phyloP scores from a whole-genome alignment of 371 early-diverging fungal species.

The Circinella minor region DNA sequence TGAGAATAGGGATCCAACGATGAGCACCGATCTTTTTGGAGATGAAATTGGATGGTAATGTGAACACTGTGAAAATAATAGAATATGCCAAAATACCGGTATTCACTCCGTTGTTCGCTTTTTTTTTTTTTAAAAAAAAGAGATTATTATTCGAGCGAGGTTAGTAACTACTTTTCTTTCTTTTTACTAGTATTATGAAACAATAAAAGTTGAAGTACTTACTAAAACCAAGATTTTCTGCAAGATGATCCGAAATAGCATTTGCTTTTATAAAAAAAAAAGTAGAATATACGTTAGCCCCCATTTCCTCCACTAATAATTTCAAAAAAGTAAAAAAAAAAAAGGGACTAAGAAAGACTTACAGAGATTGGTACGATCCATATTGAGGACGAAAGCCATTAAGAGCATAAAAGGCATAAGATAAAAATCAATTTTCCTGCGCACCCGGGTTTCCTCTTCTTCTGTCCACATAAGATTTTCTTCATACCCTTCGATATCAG shows the following conservation, averaged over 20 bases:
- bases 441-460: constrained; percentile 38
- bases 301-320: no score
- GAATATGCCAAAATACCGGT: constrained; percentile 39
- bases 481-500: constrained; percentile 18
- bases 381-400: constrained; percentile 47
- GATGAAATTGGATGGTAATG: constrained; percentile 53
- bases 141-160: no score
- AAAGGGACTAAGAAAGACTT: constrained; percentile 22
- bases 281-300: background rate
- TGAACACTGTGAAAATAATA: constrained; percentile 39
- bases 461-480: constrained; percentile 40
- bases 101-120: constrained; percentile 36
- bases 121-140: no score
- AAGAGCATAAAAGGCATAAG: constrained; percentile 43
- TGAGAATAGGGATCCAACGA: constrained; percentile 62
- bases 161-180: no score
- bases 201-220: no score
- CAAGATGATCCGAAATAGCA: constrained; percentile 49
- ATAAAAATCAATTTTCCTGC: constrained; percentile 32
- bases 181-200: no score
- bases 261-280: constrained; percentile 30
- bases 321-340: no score
- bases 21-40: constrained; percentile 61
- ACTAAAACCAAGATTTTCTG: constrained; percentile 42
- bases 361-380: constrained; percentile 56